These are phyloP conservation scores for Przewalskia tangutica DNA, from an alignment of 257 asterid genomes.

Conservation along the genomic window DNA sequence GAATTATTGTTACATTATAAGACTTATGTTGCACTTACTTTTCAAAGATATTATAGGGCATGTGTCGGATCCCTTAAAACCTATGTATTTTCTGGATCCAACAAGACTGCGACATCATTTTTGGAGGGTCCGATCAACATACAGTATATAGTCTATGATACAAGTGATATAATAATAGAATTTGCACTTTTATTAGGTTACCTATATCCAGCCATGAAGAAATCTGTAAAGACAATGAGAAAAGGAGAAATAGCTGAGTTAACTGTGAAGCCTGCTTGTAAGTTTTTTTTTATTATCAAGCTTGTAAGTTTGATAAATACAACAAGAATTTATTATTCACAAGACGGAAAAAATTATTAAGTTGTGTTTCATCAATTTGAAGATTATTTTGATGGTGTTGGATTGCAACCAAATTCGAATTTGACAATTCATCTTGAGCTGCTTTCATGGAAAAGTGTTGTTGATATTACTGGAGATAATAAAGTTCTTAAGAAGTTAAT, in stretches of 20 bases:
- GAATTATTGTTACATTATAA: neutral
- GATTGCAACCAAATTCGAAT: constrained; percentile 15
- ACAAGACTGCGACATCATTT: neutral
- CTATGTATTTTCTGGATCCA: neutral
- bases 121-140: neutral
- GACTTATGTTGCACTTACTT: neutral
- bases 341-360: neutral
- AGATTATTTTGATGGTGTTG: constrained; percentile 27
- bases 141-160: neutral
- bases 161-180: neutral
- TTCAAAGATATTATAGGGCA: neutral
- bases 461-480: constrained; percentile 40
- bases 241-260: constrained; percentile 55
- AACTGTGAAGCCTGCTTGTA: constrained; percentile 46
- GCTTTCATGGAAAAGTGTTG: constrained; percentile 43
- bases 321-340: neutral
- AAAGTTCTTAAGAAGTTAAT: constrained; percentile 35
- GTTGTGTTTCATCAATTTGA: neutral
- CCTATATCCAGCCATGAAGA: constrained; percentile 49
- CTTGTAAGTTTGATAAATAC: constrained; percentile 33
- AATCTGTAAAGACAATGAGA: constrained; percentile 51
- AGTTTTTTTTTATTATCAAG: constrained; percentile 7
- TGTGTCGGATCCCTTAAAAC: neutral
- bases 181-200: constrained; percentile 20
- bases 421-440: constrained; percentile 41